These are phyloP conservation scores for Ceratocystis eucalypticola DNA, from an alignment of 2,329 filamentous ascomycete genomes.

Conservation along the genomic window DNA sequence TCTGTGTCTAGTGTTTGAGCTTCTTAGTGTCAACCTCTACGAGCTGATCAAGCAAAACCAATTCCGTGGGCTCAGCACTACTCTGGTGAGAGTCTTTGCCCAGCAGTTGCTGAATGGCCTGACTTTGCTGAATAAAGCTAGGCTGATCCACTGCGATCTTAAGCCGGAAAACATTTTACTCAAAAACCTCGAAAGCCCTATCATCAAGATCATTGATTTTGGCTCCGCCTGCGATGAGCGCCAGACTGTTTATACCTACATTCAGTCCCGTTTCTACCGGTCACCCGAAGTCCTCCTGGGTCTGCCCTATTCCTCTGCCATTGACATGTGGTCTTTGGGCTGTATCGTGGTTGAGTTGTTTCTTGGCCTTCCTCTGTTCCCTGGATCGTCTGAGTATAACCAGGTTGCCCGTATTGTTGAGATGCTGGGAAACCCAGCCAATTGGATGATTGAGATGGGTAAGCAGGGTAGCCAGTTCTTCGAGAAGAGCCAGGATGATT, in stretches of 20 bases:
- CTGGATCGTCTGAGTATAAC: slow-evolving; percentile 96
- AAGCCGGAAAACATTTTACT: slow-evolving; percentile 96
- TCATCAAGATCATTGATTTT: slow-evolving; percentile 99
- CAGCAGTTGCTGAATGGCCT: slow-evolving; percentile 91
- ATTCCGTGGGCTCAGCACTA: slow-evolving; percentile 92
- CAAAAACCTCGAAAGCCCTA: slow-evolving; percentile 96
- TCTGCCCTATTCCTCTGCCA: slow-evolving; percentile 91
- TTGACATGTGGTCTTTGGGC: slow-evolving; percentile 98
- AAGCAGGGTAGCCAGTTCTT: slow-evolving; percentile 97
- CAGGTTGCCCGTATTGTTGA: slow-evolving; percentile 94
- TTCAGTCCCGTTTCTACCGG: slow-evolving; percentile 94
- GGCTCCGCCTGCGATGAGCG: slow-evolving; percentile 96
- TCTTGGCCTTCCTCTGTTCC: slow-evolving; percentile 78
- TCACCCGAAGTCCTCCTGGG: slow-evolving; percentile 94
- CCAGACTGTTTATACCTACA: slow-evolving; percentile 98
- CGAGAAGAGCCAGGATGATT: slow-evolving; percentile 77
- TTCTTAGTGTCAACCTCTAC: slow-evolving; percentile 93
- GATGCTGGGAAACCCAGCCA: slow-evolving; percentile 91
- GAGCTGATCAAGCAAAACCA: slow-evolving; percentile 99
- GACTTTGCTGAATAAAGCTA: slow-evolving; percentile 85
- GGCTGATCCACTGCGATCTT: slow-evolving; percentile 92
- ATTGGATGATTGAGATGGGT: slow-evolving; percentile 98
- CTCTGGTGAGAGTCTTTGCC: slow-evolving; percentile 89
- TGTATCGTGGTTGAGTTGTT: slow-evolving; percentile 98
- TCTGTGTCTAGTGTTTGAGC: slow-evolving; percentile 88